Evolutionary conservation across 1,284 basidiomycete genomes (phyloP).

Genomic region (Phellopilus nigrolimitatus): DNA sequence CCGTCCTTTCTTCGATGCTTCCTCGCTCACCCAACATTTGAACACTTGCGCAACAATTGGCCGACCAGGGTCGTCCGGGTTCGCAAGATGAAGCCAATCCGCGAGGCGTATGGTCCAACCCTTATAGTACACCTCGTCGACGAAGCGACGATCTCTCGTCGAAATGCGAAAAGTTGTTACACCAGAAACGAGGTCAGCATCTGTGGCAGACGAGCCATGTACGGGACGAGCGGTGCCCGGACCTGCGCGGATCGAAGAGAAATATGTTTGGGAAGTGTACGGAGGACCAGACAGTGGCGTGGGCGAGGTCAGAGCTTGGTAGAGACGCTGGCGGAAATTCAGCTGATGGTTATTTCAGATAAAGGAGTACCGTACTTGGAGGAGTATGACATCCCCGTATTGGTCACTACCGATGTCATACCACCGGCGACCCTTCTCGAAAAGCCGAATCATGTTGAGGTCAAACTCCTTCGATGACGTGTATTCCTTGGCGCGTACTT

Average conservation of each 20-base stretch:
- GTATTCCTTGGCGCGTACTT: constrained; percentile 55
- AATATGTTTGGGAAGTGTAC: constrained; percentile 55
- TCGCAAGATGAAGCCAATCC: constrained; percentile 91
- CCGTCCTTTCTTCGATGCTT: constrained; percentile 55
- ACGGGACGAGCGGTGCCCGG: constrained; percentile 72
- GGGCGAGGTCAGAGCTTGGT: constrained; percentile 65
- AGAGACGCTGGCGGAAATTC: constrained; percentile 51
- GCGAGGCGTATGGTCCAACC: constrained; percentile 73
- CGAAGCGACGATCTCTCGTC: constrained; percentile 70
- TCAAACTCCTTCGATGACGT: constrained; percentile 75
- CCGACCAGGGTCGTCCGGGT: constrained; percentile 83
- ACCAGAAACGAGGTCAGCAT: constrained; percentile 53
- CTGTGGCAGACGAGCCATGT: constrained; percentile 41
- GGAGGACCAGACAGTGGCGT: constrained; percentile 54
- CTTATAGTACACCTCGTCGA: constrained; percentile 80
- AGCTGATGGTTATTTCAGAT: neutral
- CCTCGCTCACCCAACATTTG: constrained; percentile 73
- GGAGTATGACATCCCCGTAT: constrained; percentile 74
- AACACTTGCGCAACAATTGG: constrained; percentile 93
- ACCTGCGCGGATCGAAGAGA: constrained; percentile 74
- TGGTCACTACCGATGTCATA: constrained; percentile 60
- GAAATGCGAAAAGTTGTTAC: constrained; percentile 73
- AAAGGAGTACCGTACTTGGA: constrained; percentile 58
- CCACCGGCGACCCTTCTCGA: constrained; percentile 79
- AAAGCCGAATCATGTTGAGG: constrained; percentile 77